Evolutionary conservation across 495 filamentous ascomycete genomes (phyloP).

Genomic region (Eremomyces bilateralis): DNA sequence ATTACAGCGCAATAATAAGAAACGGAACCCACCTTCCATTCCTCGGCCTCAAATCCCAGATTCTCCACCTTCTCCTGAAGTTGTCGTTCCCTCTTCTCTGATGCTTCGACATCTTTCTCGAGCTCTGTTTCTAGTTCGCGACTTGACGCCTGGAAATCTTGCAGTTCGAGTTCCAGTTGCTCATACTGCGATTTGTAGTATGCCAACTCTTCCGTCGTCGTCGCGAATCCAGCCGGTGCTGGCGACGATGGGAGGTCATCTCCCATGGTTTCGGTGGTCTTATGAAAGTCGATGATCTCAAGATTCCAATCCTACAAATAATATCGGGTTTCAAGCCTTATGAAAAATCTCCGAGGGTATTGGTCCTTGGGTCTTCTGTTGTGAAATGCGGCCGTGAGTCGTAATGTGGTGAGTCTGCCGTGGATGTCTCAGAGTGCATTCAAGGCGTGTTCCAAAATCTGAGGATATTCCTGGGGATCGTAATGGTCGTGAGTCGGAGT

Average conservation of each 20-base stretch:
- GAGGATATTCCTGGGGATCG: too few relatives aligned
- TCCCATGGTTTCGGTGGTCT: too few relatives aligned
- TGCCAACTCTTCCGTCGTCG: conserved; percentile 45
- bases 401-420: too few relatives aligned
- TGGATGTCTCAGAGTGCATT: too few relatives aligned
- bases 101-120: conserved; percentile 88
- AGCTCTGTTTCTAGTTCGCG: conserved; percentile 85
- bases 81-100: conserved; percentile 74
- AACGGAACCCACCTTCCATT: conserved; percentile 68
- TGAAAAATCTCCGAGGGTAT: too few relatives aligned
- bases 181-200: conserved; percentile 97
- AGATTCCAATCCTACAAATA: too few relatives aligned
- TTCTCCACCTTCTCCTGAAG: conserved; percentile 71
- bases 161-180: conserved; percentile 70
- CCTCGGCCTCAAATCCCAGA: conserved; percentile 73
- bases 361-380: too few relatives aligned
- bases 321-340: too few relatives aligned
- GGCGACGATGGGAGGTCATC: conserved; percentile 15
- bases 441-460: too few relatives aligned
- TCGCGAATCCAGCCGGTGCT: conserved; percentile 12
- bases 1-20: conserved; percentile 1
- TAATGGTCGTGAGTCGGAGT: too few relatives aligned
- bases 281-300: too few relatives aligned
- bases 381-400: too few relatives aligned
- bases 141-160: conserved; percentile 86